phyloP scores from a whole-genome alignment of 331 rosid genomes.

The Quercus lobata region DNA sequence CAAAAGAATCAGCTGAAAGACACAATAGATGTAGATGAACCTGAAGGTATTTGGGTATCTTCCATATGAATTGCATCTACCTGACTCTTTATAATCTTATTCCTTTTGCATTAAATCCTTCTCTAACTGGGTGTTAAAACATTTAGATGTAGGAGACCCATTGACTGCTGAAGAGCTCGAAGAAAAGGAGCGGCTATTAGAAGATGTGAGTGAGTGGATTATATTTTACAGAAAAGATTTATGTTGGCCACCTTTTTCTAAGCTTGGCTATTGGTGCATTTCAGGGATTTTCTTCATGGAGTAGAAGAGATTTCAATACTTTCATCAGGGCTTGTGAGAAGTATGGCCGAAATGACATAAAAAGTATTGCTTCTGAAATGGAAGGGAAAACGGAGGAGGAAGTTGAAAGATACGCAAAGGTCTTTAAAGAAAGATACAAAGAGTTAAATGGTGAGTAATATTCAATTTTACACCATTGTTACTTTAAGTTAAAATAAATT shows the following conservation, averaged over 20 bases:
- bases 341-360: constrained; percentile 92
- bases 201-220: constrained; percentile 51
- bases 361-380: constrained; percentile 85
- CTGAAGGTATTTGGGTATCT: constrained; percentile 59
- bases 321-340: constrained; percentile 98
- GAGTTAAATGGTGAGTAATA: constrained; percentile 75
- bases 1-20: constrained; percentile 96
- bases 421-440: constrained; percentile 86
- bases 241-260: constrained; percentile 4
- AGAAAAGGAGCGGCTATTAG: constrained; percentile 87
- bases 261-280: constrained; percentile 24
- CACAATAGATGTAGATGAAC: constrained; percentile 91
- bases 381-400: constrained; percentile 95
- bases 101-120: background rate
- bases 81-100: background rate
- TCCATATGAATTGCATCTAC: background rate
- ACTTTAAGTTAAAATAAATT: background rate
- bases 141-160: constrained; percentile 82
- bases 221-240: constrained; percentile 7
- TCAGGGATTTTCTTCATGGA: constrained; percentile 97
- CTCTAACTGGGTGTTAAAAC: constrained; percentile 21
- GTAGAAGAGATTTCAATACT: constrained; percentile 90
- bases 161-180: constrained; percentile 95
- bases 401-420: constrained; percentile 91
- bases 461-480: background rate